phyloP scores from a whole-genome alignment of 2,329 filamentous ascomycete genomes.

The Talaromyces sp. region DNA sequence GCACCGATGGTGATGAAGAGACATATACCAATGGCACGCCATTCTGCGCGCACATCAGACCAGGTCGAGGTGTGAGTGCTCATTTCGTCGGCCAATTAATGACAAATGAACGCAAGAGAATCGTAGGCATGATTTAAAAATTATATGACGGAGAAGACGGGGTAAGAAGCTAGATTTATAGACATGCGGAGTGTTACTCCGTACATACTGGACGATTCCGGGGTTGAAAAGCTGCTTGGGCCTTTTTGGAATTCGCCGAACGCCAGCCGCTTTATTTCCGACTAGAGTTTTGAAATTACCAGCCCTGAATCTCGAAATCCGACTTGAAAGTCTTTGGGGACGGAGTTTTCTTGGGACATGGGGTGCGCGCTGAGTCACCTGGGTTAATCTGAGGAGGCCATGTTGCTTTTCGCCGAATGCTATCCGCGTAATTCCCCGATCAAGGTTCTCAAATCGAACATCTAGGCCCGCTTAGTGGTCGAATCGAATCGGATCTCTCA shows the following conservation, averaged over 20 bases:
- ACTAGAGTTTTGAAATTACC: background rate
- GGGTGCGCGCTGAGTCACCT: background rate
- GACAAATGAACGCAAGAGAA: background rate
- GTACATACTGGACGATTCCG: background rate
- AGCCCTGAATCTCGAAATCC: background rate
- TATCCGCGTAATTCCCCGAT: background rate
- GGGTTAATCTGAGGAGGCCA: background rate
- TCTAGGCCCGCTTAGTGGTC: background rate
- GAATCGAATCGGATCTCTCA: too few species aligned
- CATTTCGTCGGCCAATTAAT: background rate
- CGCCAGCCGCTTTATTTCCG: background rate
- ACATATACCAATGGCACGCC: conserved; percentile 5
- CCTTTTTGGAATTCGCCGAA: background rate
- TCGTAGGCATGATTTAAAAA: background rate
- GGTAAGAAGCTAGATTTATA: conserved; percentile 6
- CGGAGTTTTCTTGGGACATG: background rate
- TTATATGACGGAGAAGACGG: background rate
- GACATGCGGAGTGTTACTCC: background rate
- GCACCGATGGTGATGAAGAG: conserved; percentile 5
- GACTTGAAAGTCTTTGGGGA: background rate
- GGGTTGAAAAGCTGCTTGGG: background rate
- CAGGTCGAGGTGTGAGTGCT: background rate
- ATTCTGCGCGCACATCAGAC: background rate
- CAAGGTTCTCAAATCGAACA: background rate
- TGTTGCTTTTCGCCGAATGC: background rate